phyloP scores from a whole-genome alignment of 306 rosid genomes.

The Abrus precatorius region DNA sequence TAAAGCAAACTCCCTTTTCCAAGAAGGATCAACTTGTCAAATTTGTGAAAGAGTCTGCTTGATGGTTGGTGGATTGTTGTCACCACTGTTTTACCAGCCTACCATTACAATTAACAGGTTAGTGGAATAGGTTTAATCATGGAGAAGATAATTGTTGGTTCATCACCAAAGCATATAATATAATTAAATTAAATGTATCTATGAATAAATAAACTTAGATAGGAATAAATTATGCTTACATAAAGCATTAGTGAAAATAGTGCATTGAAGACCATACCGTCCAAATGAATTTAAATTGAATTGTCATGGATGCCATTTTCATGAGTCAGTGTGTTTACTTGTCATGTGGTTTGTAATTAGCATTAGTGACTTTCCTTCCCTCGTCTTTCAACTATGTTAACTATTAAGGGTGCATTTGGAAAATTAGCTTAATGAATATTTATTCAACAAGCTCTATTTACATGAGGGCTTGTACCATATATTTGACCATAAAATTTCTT shows the following conservation, averaged over 20 bases:
- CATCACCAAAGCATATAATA: neutral
- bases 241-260: neutral
- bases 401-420: too few species aligned
- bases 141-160: neutral
- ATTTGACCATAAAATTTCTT: too few species aligned
- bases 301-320: constrained; percentile 28
- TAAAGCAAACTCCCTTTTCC: constrained; percentile 96
- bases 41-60: constrained; percentile 94
- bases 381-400: neutral
- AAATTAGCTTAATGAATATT: too few species aligned
- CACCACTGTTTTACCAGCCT: constrained; percentile 97
- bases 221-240: neutral
- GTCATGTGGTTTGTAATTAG: neutral
- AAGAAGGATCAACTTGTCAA: constrained; percentile 93
- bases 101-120: constrained; percentile 41
- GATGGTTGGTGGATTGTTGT: constrained; percentile 99
- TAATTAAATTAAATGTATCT: constrained; percentile 1
- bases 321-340: neutral
- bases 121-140: constrained; percentile 12
- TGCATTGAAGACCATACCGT: neutral
- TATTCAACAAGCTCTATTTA: too few species aligned
- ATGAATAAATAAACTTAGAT: constrained; percentile 1
- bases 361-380: constrained; percentile 2
- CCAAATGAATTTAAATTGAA: constrained; percentile 11
- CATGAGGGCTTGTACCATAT: too few species aligned